phyloP scores from a whole-genome alignment of 2,329 filamentous ascomycete species.

The Mycosphaerelloides madeirae region DNA sequence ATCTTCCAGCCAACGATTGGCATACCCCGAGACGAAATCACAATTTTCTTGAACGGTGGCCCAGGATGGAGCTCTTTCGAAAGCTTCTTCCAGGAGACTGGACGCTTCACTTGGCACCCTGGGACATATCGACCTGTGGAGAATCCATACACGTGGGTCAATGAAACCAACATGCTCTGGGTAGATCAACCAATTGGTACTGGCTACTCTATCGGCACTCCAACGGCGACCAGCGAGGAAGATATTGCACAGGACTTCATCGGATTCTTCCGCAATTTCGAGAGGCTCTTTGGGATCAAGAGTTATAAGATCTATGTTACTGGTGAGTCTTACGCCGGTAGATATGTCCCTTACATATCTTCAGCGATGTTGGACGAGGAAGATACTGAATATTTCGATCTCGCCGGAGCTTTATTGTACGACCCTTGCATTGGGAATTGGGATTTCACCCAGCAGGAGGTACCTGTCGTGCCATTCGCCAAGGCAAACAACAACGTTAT shows the following conservation, averaged over 20 bases:
- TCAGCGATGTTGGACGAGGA: slow-evolving; percentile 23
- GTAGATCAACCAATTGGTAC: slow-evolving; percentile 50
- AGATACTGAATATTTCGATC: slow-evolving; percentile 31
- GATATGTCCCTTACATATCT: slow-evolving; percentile 32
- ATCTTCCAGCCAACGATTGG: no score
- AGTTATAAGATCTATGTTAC: slow-evolving; percentile 44
- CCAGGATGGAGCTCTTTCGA: slow-evolving; percentile 5
- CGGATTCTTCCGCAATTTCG: slow-evolving; percentile 48
- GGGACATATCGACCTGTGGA: slow-evolving; percentile 35
- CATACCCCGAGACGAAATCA: slow-evolving; percentile 6
- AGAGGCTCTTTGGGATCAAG: slow-evolving; percentile 45
- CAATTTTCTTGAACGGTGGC: slow-evolving; percentile 1
- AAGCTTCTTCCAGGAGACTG: slow-evolving; percentile 18
- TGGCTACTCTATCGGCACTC: slow-evolving; percentile 40
- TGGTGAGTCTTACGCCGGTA: slow-evolving; percentile 15
- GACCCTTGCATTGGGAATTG: no score
- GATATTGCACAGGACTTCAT: slow-evolving; percentile 40
- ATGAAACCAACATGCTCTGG: slow-evolving; percentile 72
- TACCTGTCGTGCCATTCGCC: no score
- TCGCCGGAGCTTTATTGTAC: no score
- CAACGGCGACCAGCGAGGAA: slow-evolving; percentile 32
- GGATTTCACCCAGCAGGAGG: no score
- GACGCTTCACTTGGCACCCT: slow-evolving; percentile 40
- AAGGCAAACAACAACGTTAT: no score
- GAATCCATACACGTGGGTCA: slow-evolving; percentile 48